Base-by-base conservation (phyloP, 2,329 filamentous ascomycete species). In the Phialophora chinensis region DNA sequence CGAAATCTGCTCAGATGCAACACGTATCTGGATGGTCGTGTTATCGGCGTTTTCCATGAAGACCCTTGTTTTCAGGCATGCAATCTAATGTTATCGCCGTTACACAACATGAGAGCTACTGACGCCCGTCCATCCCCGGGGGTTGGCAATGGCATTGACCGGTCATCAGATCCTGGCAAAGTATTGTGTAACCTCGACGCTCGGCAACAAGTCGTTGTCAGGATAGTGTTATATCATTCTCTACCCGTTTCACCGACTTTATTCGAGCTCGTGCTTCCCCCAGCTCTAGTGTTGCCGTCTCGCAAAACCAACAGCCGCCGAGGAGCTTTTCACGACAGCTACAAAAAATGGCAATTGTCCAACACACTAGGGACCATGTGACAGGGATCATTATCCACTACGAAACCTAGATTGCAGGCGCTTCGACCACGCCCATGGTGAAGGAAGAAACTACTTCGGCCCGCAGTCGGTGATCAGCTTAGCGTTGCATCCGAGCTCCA, bases 191-290 rank as follows among this genome's bases (percentile, higher is more conserved):
- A 66, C 64, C 31, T 25, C 33, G 14, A 58, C 56, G 56, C 25
- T 35, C 47, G 42, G 60, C 50, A 62, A 11, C 29, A n/a, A 20
- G 29, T n/a, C 25, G 55, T 54, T 42, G 23, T 62, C 33, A 12
- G 31, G 17, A 31, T 35, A 31, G n/a, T 35, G 35, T 12, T 56
- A 56, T 62, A 62, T 62, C 38, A 56, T 55, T 27, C 47, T 58
- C 23, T 23, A 54, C 53, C 31, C 50, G 14, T 54, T 60, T 63
- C 66, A 68, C 63, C 63, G 66, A 68, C 63, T 68, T 62, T 66
- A 23, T 53, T 3, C 35, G n/a, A 58, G 25, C 27, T 52, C 29
- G 27, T 47, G 12, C 31, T 27, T 29, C 17, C 38, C 17, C 23
- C 35, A 27, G 11, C 57, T 60, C 11, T 27, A 25, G 20, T 33